phyloP scores from a whole-genome alignment of 306 rosid species.

The Trifolium repens region DNA sequence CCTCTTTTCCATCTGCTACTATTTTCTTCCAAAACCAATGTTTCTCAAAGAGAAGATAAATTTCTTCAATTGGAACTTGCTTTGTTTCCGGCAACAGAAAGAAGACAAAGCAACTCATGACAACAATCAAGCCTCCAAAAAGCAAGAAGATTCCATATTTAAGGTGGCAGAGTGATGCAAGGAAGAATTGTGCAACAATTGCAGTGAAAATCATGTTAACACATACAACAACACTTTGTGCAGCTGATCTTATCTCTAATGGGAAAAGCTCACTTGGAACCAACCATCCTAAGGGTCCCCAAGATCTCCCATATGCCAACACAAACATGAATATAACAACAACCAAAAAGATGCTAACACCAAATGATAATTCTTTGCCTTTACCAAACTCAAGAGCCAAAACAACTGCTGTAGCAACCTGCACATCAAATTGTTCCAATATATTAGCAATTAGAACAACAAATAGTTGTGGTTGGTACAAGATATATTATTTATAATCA shows the following conservation, averaged over 20 bases:
- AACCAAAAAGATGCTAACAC: constrained; percentile 66
- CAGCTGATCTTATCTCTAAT: constrained; percentile 85
- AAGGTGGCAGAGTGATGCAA: constrained; percentile 74
- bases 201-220: constrained; percentile 86
- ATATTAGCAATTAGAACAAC: neutral
- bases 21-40: constrained; percentile 80
- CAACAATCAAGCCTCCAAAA: constrained; percentile 60
- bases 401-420: constrained; percentile 69
- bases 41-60: constrained; percentile 65
- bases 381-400: constrained; percentile 71
- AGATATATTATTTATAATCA: neutral
- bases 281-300: constrained; percentile 95
- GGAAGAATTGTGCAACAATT: constrained; percentile 79
- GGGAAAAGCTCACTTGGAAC: constrained; percentile 94
- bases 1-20: constrained; percentile 49
- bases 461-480: neutral
- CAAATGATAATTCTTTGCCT: constrained; percentile 60
- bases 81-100: constrained; percentile 79
- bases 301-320: constrained; percentile 88
- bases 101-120: constrained; percentile 72
- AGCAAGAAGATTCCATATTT: constrained; percentile 76
- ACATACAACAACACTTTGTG: constrained; percentile 85
- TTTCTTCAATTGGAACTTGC: constrained; percentile 83
- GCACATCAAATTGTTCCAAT: constrained; percentile 17
- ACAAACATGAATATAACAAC: constrained; percentile 71